Percentiles rank a stretch among this genome's conserved stretches.
Evolutionary conservation across 177 flowering plant species (phyloP).

Genomic region (Vitis hybrid): DNA sequence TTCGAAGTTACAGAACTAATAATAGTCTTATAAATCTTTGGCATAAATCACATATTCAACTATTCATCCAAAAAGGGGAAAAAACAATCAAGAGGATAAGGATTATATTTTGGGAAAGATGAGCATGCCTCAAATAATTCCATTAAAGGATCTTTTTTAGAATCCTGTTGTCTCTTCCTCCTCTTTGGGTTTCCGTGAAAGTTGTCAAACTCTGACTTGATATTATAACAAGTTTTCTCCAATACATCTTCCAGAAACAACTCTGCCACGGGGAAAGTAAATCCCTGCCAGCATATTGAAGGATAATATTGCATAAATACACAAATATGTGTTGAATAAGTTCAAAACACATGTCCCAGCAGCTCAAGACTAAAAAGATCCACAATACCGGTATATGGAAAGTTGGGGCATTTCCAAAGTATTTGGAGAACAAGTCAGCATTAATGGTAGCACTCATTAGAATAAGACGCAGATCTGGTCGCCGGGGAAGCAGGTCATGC

Average conservation of each 20-base stretch:
- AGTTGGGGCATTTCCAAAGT: constrained; percentile 85
- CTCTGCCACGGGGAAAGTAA: constrained; percentile 80
- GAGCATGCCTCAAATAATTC: constrained; percentile 76
- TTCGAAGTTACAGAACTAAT: no score
- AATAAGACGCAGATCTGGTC: constrained; percentile 85
- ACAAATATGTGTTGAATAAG: background rate
- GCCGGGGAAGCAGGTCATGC: constrained; percentile 87
- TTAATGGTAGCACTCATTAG: constrained; percentile 98
- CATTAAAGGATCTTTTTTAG: constrained; percentile 70
- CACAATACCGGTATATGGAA: constrained; percentile 77
- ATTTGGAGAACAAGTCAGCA: constrained; percentile 91
- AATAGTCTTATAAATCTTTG: no score
- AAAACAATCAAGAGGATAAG: background rate
- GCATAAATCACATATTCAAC: no score
- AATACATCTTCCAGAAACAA: constrained; percentile 79
- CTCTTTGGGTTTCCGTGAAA: constrained; percentile 65
- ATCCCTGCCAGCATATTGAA: constrained; percentile 56
- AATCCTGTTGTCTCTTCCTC: constrained; percentile 57
- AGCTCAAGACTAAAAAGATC: background rate
- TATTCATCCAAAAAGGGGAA: no score
- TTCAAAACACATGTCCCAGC: background rate
- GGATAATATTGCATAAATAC: background rate
- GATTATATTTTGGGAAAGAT: background rate
- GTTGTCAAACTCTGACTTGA: constrained; percentile 62
- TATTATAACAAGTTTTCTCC: constrained; percentile 70